Percentiles rank a stretch among this genome's conserved stretches.
Conservation (phyloP, 78 protist species). For the slime mould (Dictyostelium discoideum) region DNA sequence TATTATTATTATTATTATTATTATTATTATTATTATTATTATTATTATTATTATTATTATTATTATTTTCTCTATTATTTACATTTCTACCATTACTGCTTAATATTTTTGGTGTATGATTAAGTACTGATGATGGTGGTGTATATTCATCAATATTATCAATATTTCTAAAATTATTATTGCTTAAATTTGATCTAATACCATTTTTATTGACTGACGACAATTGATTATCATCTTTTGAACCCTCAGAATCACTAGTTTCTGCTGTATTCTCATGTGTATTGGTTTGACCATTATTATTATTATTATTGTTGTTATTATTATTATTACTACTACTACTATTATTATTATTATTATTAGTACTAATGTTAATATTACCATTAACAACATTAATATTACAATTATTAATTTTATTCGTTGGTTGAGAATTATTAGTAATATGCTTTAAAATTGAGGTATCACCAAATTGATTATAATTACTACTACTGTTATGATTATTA, state of each 20-base stretch:
- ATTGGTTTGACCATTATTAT: background rate
- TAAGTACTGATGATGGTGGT: background rate
- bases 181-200: background rate
- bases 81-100: background rate
- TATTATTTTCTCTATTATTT: background rate
- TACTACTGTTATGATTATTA: background rate
- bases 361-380: background rate
- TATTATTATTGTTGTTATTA: background rate
- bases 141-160: conserved; percentile 17
- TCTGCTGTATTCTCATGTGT: background rate
- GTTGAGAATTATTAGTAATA: background rate
- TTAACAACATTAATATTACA: background rate
- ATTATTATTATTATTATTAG: background rate
- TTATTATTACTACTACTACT: background rate
- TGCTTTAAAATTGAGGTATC: background rate
- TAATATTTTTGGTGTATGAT: background rate
- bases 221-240: background rate
- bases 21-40: background rate
- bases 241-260: background rate
- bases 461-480: background rate
- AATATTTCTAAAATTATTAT: background rate
- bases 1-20: background rate
- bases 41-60: background rate
- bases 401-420: background rate
- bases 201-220: background rate